phyloP scores from a whole-genome alignment of 2,329 filamentous ascomycete species.

The Cucurbitaria berberidis region DNA sequence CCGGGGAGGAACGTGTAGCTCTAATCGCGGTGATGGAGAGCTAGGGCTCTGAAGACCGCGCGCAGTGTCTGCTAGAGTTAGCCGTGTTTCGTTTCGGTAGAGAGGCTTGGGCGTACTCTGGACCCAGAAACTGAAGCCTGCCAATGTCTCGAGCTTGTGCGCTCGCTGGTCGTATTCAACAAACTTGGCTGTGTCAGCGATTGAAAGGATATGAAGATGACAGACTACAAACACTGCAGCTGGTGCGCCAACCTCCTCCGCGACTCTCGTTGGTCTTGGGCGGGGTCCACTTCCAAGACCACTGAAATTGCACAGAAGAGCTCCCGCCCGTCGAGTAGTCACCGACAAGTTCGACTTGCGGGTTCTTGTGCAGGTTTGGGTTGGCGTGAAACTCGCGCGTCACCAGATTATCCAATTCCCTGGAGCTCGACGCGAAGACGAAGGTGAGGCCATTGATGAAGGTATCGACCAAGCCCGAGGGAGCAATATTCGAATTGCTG shows the following conservation, averaged over 20 bases:
- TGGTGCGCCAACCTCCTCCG: conserved; percentile 92
- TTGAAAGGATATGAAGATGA: neutral
- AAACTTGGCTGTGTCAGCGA: conserved; percentile 65
- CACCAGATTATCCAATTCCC: conserved; percentile 90
- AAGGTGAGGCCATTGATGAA: conserved; percentile 88
- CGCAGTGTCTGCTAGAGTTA: conserved; percentile 42
- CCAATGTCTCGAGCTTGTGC: conserved; percentile 85
- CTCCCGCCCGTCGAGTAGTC: conserved; percentile 86
- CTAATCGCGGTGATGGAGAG: conserved; percentile 71
- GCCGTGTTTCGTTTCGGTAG: neutral
- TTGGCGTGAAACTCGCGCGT: conserved; percentile 96
- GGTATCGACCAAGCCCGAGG: conserved; percentile 64
- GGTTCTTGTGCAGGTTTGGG: conserved; percentile 95
- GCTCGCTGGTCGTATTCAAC: conserved; percentile 96
- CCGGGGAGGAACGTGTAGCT: conserved; percentile 74
- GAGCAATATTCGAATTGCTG: conserved; percentile 56
- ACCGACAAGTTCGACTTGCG: conserved; percentile 93
- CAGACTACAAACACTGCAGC: conserved; percentile 73
- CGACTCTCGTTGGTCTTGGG: conserved; percentile 81
- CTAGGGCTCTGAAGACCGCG: conserved; percentile 49
- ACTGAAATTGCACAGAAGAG: conserved; percentile 85
- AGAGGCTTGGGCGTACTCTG: conserved; percentile 65
- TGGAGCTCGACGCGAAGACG: conserved; percentile 82
- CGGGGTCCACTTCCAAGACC: conserved; percentile 96
- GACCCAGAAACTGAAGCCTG: conserved; percentile 95